Base-by-base conservation (phyloP, 2,329 filamentous ascomycete species). In the Xylariaceae sp. region DNA sequence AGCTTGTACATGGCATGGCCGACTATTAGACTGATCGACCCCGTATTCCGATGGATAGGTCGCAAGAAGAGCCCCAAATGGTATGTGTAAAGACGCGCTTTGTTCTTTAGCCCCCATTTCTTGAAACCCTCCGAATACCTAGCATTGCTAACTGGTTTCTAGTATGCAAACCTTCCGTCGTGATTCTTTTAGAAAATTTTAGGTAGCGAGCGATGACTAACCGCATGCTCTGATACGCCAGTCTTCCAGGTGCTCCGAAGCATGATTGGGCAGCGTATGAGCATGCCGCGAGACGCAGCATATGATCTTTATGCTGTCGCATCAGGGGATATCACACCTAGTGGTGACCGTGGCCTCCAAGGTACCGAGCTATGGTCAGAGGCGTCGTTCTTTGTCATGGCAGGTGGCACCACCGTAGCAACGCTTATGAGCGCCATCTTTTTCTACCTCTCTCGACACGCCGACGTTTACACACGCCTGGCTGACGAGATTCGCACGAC, bases 281-380 rank as follows among this genome's bases (percentile, higher is more conserved):
- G 30, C 30, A 36, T 51, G 47, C 47, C 50, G 20, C 43, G 45
- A 27, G 41, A 53, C 29, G 24, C 45, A 6, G 40, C 33, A 13
- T 45, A 57, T 23, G 45, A 57, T 27, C 27, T 57, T n/a, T 57
- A 57, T 33, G 48, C 43, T 24, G 43, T 53, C n/a, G 53, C 53
- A 35, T 55, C 53, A 6, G 53, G 42, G 33, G 53, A 55, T 4
- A 29, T 55, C 18, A 45, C 53, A 16, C 23, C 43, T 20, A 44
- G 27, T 26, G 50, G 44, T 18, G 49, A 53, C 9, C 21, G 23
- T 32, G 54, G 54, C 10, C 40, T 58, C 6, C 36, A 40, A 13
- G 43, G 7, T 33, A 49, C 42, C 26, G 51, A 55, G 10, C 24
- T 58, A 13, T 59, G 56, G 53, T 42, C 56, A 16, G 53, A 59